Conservation (phyloP, 495 filamentous ascomycete species). For the Penicillium alfredii region DNA sequence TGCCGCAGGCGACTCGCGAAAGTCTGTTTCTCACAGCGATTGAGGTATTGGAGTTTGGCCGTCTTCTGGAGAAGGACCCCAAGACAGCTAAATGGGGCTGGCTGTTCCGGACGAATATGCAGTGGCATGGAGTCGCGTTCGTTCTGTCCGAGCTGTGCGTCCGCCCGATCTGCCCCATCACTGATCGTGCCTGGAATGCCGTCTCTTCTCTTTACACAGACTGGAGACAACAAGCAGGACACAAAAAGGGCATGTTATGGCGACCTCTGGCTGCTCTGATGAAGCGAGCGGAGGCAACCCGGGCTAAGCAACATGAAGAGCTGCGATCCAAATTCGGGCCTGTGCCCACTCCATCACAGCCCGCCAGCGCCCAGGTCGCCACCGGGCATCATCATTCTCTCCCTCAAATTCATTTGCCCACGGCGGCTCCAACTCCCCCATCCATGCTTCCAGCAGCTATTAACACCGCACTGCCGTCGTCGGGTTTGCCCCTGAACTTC, state of each 20-base stretch:
- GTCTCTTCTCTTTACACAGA: slow-evolving; percentile 55
- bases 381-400: slow-evolving; percentile 6
- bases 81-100: slow-evolving; percentile 66
- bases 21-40: slow-evolving; percentile 70
- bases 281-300: slow-evolving; percentile 50
- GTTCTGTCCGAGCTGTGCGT: slow-evolving; percentile 69
- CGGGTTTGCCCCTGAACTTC: slow-evolving; percentile 16
- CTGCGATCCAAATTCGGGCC: slow-evolving; percentile 19
- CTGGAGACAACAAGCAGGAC: slow-evolving; percentile 45
- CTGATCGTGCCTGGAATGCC: slow-evolving; percentile 77
- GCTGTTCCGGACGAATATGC: slow-evolving; percentile 76
- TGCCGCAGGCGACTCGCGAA: slow-evolving; percentile 57
- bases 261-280: slow-evolving; percentile 66
- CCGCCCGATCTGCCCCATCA: slow-evolving; percentile 58
- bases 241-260: slow-evolving; percentile 65
- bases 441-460: neutral
- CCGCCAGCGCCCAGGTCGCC: slow-evolving; percentile 2
- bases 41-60: slow-evolving; percentile 69
- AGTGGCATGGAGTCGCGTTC: slow-evolving; percentile 79
- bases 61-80: slow-evolving; percentile 56
- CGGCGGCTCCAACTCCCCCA: slow-evolving; percentile 2
- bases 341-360: slow-evolving; percentile 2
- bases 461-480: neutral
- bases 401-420: slow-evolving; percentile 15
- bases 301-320: slow-evolving; percentile 30